Evolutionary conservation across 2,329 filamentous ascomycete genomes (phyloP).

Genomic region (Venturia pyrina): DNA sequence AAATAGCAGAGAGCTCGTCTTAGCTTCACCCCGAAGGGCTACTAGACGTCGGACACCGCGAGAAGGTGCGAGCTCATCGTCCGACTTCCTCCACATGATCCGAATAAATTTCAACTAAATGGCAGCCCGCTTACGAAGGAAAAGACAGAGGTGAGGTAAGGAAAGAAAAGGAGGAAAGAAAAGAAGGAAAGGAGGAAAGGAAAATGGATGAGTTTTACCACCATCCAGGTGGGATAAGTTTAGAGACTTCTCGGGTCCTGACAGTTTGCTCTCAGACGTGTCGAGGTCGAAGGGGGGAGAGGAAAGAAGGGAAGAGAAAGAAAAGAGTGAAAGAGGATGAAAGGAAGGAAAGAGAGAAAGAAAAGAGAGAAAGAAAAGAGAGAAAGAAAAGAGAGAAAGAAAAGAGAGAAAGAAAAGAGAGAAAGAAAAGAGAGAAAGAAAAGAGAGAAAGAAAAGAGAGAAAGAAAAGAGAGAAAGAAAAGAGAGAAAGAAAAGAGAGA

Average conservation of each 20-base stretch:
- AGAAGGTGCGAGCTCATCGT: constrained; percentile 5
- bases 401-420: too few relatives aligned
- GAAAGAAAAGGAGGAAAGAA: background rate
- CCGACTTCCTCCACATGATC: constrained; percentile 6
- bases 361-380: background rate
- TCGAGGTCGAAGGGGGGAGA: background rate
- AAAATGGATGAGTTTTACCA: too few relatives aligned
- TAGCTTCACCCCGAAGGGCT: background rate
- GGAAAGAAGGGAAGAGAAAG: background rate
- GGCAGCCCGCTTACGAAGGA: background rate
- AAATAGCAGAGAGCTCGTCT: background rate
- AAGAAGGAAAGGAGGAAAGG: background rate
- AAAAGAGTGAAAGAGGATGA: background rate
- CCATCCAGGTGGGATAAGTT: too few relatives aligned
- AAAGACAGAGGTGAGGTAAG: background rate
- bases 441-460: too few relatives aligned
- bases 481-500: too few relatives aligned
- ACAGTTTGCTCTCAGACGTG: too few relatives aligned
- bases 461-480: too few relatives aligned
- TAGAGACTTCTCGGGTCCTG: too few relatives aligned
- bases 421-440: too few relatives aligned
- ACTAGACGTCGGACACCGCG: constrained; percentile 2
- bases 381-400: too few relatives aligned
- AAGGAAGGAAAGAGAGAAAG: background rate
- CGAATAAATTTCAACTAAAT: background rate